Evolutionary conservation across 1,284 basidiomycete genomes (phyloP).

Genomic region (Ustilago bromivora): DNA sequence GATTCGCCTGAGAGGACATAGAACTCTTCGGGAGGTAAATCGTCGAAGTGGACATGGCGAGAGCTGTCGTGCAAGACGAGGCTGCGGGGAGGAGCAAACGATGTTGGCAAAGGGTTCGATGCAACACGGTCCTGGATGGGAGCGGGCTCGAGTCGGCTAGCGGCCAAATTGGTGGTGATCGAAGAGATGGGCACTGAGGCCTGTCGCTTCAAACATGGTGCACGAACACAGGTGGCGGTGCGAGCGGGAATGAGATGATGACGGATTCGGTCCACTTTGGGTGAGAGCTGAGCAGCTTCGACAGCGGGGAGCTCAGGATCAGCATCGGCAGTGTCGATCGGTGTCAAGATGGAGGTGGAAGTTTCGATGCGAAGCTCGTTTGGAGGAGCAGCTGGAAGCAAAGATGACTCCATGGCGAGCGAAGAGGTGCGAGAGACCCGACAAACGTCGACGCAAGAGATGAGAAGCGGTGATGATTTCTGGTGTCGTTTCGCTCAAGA

Average conservation of each 20-base stretch:
- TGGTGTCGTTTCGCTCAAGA: background rate
- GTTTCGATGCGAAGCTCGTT: conserved; percentile 40
- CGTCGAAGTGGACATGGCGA: conserved; percentile 57
- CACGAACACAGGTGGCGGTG: conserved; percentile 47
- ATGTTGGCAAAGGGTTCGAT: conserved; percentile 33
- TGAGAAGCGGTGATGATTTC: background rate
- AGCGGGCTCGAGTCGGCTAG: conserved; percentile 18
- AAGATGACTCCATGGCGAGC: conserved; percentile 12
- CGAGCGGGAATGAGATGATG: conserved; percentile 52
- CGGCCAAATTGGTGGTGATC: conserved; percentile 23
- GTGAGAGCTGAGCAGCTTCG: conserved; percentile 42
- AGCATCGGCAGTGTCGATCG: conserved; percentile 25
- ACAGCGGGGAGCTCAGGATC: conserved; percentile 30
- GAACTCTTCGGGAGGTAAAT: conserved; percentile 54
- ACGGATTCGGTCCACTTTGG: conserved; percentile 39
- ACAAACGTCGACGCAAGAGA: background rate
- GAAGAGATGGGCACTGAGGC: conserved; percentile 28
- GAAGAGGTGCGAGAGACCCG: background rate
- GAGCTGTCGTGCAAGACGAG: conserved; percentile 14
- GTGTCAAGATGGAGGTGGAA: background rate
- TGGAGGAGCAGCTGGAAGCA: conserved; percentile 22
- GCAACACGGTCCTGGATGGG: conserved; percentile 31
- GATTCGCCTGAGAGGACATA: conserved; percentile 46
- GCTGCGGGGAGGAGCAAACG: conserved; percentile 37
- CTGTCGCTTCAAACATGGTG: conserved; percentile 52